Percentiles rank a stretch among this genome's conserved stretches.
phyloP scores from a whole-genome alignment of 768 basidiomycete species.

The Rhodotorula diobovata region DNA sequence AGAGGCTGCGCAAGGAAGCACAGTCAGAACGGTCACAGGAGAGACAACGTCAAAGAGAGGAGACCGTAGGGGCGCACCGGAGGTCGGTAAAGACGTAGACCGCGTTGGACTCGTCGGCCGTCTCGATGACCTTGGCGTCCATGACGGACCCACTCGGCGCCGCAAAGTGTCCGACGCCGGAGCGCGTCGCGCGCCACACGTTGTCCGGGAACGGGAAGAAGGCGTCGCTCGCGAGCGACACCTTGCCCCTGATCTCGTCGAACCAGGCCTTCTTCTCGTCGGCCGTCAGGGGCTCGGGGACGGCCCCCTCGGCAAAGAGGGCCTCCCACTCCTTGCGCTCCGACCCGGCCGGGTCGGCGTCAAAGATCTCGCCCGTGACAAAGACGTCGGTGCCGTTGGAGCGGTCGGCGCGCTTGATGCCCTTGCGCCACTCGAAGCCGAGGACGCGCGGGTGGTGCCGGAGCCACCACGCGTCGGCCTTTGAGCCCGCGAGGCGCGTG shows the following conservation, averaged over 20 bases:
- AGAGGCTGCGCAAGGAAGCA: slow-evolving; percentile 13
- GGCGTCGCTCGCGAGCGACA: slow-evolving; percentile 91
- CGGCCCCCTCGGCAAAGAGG: slow-evolving; percentile 62
- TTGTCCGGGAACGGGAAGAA: slow-evolving; percentile 99
- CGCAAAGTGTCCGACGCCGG: slow-evolving; percentile 85
- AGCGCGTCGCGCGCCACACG: slow-evolving; percentile 84
- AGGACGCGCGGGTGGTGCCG: slow-evolving; percentile 93
- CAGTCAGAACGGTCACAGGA: not conserved
- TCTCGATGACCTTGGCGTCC: slow-evolving; percentile 94
- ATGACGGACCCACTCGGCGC: slow-evolving; percentile 77
- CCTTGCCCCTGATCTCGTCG: slow-evolving; percentile 63
- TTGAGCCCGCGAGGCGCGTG: slow-evolving; percentile 91
- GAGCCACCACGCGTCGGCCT: slow-evolving; percentile 99
- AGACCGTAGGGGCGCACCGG: slow-evolving; percentile 29
- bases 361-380: slow-evolving; percentile 68
- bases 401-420: slow-evolving; percentile 94
- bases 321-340: slow-evolving; percentile 88
- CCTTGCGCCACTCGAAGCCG: slow-evolving; percentile 89
- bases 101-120: slow-evolving; percentile 85
- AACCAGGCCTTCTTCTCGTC: slow-evolving; percentile 74
- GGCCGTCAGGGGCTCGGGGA: slow-evolving; percentile 62
- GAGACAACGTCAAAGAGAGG: not conserved
- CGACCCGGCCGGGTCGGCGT: slow-evolving; percentile 52
- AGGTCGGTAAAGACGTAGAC: slow-evolving; percentile 85
- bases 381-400: slow-evolving; percentile 97